These are phyloP conservation scores for Amylostereum areolatum DNA, from an alignment of 1,284 basidiomycete species.

Conservation along the genomic window DNA sequence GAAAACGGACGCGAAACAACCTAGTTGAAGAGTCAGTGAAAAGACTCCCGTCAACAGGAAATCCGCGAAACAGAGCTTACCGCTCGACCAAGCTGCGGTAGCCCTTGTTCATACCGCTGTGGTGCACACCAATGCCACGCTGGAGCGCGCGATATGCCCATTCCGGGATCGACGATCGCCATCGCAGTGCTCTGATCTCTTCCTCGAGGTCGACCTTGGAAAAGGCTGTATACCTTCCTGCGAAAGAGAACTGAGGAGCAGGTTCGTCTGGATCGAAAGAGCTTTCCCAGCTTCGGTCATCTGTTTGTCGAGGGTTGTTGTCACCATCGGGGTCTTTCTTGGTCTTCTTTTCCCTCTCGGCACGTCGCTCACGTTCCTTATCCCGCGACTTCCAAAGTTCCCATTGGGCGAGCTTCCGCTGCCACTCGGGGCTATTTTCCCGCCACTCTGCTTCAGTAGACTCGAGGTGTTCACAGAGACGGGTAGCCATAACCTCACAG, in stretches of 20 bases:
- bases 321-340: conserved; percentile 32
- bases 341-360: conserved; percentile 30
- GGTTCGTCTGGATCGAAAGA: conserved; percentile 56
- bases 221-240: conserved; percentile 35
- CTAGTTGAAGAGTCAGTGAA: conserved; percentile 22
- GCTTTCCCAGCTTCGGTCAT: conserved; percentile 38
- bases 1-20: conserved; percentile 52
- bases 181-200: conserved; percentile 37
- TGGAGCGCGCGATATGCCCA: conserved; percentile 45
- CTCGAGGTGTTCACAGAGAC: conserved; percentile 31
- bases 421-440: conserved; percentile 39
- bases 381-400: conserved; percentile 40
- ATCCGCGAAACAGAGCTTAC: conserved; percentile 23
- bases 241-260: conserved; percentile 54
- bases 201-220: conserved; percentile 40
- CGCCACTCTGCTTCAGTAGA: conserved; percentile 46
- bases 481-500: conserved; percentile 49
- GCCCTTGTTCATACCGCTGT: conserved; percentile 59
- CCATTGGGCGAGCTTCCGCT: conserved; percentile 44
- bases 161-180: conserved; percentile 27
- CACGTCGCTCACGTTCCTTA: conserved; percentile 38
- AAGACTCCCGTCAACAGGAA: background rate
- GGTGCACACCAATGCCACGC: conserved; percentile 65
- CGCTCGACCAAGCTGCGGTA: conserved; percentile 59
- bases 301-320: conserved; percentile 16